These are phyloP conservation scores for Candida succiphila DNA, from an alignment of 805 yeast species.

Conservation along the genomic window DNA sequence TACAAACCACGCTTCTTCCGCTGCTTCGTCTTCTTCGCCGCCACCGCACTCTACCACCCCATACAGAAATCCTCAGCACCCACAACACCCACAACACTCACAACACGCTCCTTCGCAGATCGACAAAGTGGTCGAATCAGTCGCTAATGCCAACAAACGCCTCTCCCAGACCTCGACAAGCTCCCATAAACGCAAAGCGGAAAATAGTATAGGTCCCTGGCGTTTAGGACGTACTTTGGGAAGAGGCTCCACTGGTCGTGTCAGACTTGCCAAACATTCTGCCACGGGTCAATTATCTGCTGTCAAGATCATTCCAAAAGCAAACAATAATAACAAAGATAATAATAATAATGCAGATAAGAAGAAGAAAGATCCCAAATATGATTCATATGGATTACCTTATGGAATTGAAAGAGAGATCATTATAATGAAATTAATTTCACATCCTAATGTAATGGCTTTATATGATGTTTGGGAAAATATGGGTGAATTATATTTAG, in stretches of 20 bases:
- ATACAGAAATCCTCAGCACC: no score
- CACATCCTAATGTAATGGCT: constrained; percentile 89
- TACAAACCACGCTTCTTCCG: no score
- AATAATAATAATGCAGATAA: constrained; percentile 17
- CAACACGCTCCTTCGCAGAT: constrained; percentile 21
- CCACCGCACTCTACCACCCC: no score
- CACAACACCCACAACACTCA: no score
- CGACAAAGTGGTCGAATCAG: constrained; percentile 32
- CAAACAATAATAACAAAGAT: constrained; percentile 20
- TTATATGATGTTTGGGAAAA: constrained; percentile 98
- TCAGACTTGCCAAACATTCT: constrained; percentile 61
- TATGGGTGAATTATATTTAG: constrained; percentile 73
- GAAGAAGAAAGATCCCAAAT: constrained; percentile 10
- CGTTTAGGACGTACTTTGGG: constrained; percentile 70
- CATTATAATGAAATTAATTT: constrained; percentile 89
- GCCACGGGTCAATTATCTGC: constrained; percentile 71
- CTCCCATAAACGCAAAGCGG: constrained; percentile 24
- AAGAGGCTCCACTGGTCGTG: constrained; percentile 77
- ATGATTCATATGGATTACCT: constrained; percentile 49
- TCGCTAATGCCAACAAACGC: constrained; percentile 26
- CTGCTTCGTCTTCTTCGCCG: no score
- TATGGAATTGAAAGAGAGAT: constrained; percentile 97
- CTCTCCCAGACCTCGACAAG: constrained; percentile 30
- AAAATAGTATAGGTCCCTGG: constrained; percentile 68
- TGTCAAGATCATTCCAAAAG: constrained; percentile 71